Evolutionary conservation across 1,139 yeast genomes (phyloP).

Genomic region (Suzukiozyma palmioleophila): DNA sequence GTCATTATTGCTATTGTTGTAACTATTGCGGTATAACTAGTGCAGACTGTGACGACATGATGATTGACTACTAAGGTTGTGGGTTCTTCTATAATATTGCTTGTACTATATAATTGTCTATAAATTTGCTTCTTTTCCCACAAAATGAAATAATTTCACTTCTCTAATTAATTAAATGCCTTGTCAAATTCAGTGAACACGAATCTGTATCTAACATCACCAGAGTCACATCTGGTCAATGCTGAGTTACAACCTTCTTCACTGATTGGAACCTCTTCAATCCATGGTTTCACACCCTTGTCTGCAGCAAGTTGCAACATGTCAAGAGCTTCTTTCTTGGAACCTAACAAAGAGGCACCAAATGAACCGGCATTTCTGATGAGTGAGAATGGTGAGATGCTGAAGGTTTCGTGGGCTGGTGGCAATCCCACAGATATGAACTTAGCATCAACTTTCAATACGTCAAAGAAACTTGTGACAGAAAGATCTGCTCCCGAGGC

Average conservation of each 20-base stretch:
- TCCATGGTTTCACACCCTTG: slow-evolving; percentile 37
- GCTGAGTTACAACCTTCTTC: slow-evolving; percentile 27
- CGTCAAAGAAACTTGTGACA: slow-evolving; percentile 26
- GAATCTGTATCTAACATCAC: slow-evolving; percentile 62
- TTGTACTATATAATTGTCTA: too few species aligned
- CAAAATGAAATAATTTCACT: too few species aligned
- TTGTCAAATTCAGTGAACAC: slow-evolving; percentile 55
- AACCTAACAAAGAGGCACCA: slow-evolving; percentile 34
- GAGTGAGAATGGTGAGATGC: slow-evolving; percentile 25
- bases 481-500: slow-evolving; percentile 37
- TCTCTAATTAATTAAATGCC: slow-evolving; percentile 22
- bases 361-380: slow-evolving; percentile 26
- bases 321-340: slow-evolving; percentile 29
- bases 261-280: slow-evolving; percentile 37
- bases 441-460: slow-evolving; percentile 39
- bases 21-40: too few species aligned
- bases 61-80: too few species aligned
- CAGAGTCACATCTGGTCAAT: slow-evolving; percentile 29
- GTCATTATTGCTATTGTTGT: too few species aligned
- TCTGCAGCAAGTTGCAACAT: slow-evolving; percentile 41
- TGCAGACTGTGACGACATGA: too few species aligned
- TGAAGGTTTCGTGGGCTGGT: slow-evolving; percentile 22
- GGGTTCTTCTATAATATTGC: too few species aligned
- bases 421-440: slow-evolving; percentile 57
- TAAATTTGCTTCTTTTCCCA: too few species aligned